Conservation (phyloP, 495 filamentous ascomycete species). For the Thermothielavioides terrestris region DNA sequence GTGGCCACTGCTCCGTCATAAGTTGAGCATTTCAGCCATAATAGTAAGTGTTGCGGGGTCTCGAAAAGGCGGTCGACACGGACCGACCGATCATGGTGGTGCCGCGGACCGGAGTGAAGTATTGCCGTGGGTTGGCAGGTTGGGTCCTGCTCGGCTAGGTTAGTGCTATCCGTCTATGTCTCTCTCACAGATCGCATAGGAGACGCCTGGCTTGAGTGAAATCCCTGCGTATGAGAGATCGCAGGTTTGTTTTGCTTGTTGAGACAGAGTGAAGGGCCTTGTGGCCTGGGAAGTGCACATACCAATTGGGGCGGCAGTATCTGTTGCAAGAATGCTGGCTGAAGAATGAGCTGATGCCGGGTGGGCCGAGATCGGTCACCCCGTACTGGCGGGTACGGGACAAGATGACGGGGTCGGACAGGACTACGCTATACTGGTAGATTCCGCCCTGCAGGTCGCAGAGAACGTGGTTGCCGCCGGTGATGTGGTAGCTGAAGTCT, state of each 20-base stretch:
- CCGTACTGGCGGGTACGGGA: constrained; percentile 24
- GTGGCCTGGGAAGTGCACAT: too few species aligned
- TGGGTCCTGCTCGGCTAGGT: too few species aligned
- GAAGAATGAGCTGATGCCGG: constrained; percentile 32
- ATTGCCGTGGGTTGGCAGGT: background rate
- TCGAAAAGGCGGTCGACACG: too few species aligned
- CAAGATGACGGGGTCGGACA: constrained; percentile 31
- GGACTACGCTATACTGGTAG: constrained; percentile 22
- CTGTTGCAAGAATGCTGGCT: constrained; percentile 16
- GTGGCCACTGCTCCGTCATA: too few species aligned
- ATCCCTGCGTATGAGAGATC: too few species aligned
- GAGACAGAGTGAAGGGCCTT: too few species aligned
- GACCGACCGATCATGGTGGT: constrained; percentile 2
- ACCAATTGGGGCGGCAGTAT: background rate
- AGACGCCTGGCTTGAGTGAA: too few species aligned
- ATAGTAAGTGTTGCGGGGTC: too few species aligned
- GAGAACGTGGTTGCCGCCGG: constrained; percentile 28
- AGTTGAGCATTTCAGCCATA: too few species aligned
- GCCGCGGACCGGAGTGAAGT: background rate
- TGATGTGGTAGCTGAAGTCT: constrained; percentile 34
- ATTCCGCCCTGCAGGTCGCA: constrained; percentile 35
- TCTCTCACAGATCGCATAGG: too few species aligned
- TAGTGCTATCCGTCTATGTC: too few species aligned
- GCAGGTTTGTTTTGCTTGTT: too few species aligned
- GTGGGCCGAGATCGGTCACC: constrained; percentile 28